phyloP scores from a whole-genome alignment of 176 grass and related monocot genomes.

The Triticum monococcum region DNA sequence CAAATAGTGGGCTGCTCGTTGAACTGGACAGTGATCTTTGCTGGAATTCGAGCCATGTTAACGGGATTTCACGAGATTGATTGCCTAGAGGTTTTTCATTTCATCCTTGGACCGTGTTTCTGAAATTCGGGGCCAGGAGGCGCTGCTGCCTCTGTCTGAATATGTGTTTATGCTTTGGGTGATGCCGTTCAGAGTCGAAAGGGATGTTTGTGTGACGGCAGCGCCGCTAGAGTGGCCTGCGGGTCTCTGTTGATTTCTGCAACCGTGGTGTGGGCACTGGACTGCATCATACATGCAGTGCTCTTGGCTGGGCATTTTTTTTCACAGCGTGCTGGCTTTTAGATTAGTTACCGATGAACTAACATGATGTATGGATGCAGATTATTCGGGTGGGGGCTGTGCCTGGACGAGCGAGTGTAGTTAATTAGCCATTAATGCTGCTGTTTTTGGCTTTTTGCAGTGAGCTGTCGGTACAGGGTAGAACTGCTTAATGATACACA shows the following conservation, averaged over 20 bases:
- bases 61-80: not conserved
- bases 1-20: not conserved
- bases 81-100: not conserved
- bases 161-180: not conserved
- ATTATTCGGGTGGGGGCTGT: not conserved
- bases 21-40: not conserved
- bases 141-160: not conserved
- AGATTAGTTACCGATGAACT: not conserved
- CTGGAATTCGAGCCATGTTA: not conserved
- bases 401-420: not conserved
- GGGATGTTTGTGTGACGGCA: not conserved
- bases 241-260: not conserved
- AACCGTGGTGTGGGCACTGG: not conserved
- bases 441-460: not conserved
- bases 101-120: not conserved
- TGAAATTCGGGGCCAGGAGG: not conserved
- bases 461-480: not conserved
- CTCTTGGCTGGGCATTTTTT: not conserved
- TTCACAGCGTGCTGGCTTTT: not conserved
- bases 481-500: not conserved
- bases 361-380: not conserved
- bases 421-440: not conserved
- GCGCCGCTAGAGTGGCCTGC: not conserved
- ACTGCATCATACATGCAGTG: not conserved
- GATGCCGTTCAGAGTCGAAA: not conserved